Conservation (phyloP, 208 protist genomes). For the Trypanosoma cruzi region DNA sequence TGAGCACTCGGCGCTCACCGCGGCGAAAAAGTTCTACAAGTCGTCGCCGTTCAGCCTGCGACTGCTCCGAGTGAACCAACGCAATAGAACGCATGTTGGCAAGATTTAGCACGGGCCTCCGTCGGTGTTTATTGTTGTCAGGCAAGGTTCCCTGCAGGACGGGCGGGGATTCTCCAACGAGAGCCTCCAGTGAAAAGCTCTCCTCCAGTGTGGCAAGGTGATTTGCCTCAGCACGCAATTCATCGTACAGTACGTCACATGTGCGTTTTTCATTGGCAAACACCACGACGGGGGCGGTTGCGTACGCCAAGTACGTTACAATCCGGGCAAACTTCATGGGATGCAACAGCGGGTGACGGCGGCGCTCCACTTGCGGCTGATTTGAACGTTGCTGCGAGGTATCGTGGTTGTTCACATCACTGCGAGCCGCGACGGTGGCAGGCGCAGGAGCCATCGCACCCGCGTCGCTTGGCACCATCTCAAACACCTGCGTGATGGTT, state of each 20-base stretch:
- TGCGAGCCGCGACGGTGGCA: not conserved
- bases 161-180: constrained; percentile 47
- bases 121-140: not conserved
- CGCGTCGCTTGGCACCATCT: constrained; percentile 49
- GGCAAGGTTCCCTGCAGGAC: constrained; percentile 8
- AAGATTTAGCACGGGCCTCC: constrained; percentile 16
- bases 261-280: constrained; percentile 79
- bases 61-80: constrained; percentile 78
- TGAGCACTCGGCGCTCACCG: constrained; percentile 94
- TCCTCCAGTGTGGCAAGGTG: constrained; percentile 46
- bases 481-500: constrained; percentile 75
- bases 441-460: not conserved
- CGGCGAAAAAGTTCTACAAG: constrained; percentile 96
- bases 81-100: constrained; percentile 65
- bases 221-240: constrained; percentile 56
- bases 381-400: not conserved
- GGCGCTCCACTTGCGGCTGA: constrained; percentile 15
- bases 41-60: constrained; percentile 88
- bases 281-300: constrained; percentile 56
- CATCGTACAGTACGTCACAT: constrained; percentile 73
- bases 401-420: not conserved
- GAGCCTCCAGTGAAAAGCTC: constrained; percentile 36
- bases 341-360: constrained; percentile 45
- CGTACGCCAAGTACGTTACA: constrained; percentile 70
- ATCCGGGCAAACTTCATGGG: constrained; percentile 76